Evolutionary conservation across 441 rosid genomes (phyloP), one percentile per base, ranked within the genome.

Genomic region (Metrosideros polymorpha): DNA sequence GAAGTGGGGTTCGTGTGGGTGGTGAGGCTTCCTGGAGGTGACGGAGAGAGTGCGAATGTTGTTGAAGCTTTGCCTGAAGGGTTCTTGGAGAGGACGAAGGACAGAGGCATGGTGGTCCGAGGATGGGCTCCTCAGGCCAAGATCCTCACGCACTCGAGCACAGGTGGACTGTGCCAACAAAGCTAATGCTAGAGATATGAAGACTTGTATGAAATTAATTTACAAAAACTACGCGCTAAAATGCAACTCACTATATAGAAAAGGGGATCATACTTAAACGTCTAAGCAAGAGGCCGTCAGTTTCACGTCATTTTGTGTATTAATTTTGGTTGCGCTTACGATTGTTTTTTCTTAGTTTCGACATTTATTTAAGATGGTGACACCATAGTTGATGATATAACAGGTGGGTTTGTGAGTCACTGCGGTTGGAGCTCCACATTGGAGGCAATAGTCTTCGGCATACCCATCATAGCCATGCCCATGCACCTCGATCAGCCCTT

Each of bases 61-160:
- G 79, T 10, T 18, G 90, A 91, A 13, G 83, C 82, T 30, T 19
- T 92, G 54, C 92, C 91, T 17, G 7, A 29, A 13, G 91, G 85
- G 4, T 90, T 91, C 47, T 2, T 0, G 2, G 82, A 88, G 42
- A 53, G 89, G 42, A 86, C 89, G 3, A 6, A 19, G 0, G 61
- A 82, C 7, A 57, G 76, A 59, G 92, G 92, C 35, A 12, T 57
- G 45, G 90, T 90, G 32, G 43, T 84, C 76, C 30, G 84, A 0
- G 94, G 90, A 22, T 88, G 91, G 92, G 92, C 86, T 25, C 92
- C 92, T 0, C 91, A 90, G 71, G 19, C 75, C 42, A 61, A 90
- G 5, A 89, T 91, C n/a, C 47, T 91, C 43, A 75, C 84, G 39
- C 91, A 91, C 66, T 84, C 88, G 57, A 86, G 91, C 7, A 52